Evolutionary conservation across 345 rosid species (phyloP).

Genomic region (Melaleuca alternifolia): DNA sequence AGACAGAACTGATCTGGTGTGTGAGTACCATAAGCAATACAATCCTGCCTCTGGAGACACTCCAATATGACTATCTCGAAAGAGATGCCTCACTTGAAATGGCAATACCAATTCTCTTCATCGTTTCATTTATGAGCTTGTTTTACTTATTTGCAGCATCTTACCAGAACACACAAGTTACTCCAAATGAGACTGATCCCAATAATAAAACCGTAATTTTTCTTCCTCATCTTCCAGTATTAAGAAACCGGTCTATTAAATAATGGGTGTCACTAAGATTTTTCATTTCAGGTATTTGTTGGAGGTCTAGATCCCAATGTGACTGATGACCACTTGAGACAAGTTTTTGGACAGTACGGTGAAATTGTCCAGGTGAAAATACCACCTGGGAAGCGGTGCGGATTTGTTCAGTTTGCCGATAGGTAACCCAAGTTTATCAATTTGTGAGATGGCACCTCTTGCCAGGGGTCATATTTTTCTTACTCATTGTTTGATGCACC

Average conservation of each 20-base stretch:
- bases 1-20: not conserved
- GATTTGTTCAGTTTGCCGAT: conserved; percentile 82
- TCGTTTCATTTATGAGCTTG: not conserved
- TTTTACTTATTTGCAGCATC: conserved; percentile 50
- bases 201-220: conserved; percentile 82
- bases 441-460: not conserved
- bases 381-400: conserved; percentile 74
- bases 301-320: conserved; percentile 75
- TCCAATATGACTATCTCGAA: not conserved
- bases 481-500: conserved; percentile 5
- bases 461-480: not conserved
- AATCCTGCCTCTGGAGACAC: not conserved
- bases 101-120: not conserved
- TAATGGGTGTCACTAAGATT: not conserved
- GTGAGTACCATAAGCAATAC: not conserved
- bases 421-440: conserved; percentile 26
- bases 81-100: not conserved
- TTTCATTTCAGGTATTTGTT: conserved; percentile 59
- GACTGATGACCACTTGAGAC: conserved; percentile 67
- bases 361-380: conserved; percentile 78
- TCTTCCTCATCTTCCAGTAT: conserved; percentile 6
- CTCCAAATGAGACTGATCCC: conserved; percentile 65
- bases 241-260: not conserved
- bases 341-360: conserved; percentile 69
- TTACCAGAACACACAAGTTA: conserved; percentile 50